Percentiles rank a stretch among this genome's conserved stretches.
phyloP scores from a whole-genome alignment of 495 filamentous ascomycete species.

The Aspergillus wentii region DNA sequence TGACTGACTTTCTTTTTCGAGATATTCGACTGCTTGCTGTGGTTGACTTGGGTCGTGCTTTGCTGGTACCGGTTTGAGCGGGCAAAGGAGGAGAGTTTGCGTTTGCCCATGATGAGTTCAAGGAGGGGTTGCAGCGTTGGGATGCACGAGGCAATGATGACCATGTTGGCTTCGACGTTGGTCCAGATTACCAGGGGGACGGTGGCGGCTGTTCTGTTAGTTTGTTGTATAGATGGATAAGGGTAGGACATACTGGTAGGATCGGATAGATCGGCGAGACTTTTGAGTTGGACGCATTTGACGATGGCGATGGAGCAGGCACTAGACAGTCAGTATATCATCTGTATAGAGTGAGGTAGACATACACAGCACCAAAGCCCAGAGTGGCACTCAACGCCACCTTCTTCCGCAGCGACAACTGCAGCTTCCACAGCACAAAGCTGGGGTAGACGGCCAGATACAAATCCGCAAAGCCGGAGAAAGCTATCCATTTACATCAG shows the following conservation, averaged over 20 bases:
- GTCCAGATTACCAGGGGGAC: conserved; percentile 40
- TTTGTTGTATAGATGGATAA: not conserved
- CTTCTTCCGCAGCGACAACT: conserved; percentile 43
- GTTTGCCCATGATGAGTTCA: conserved; percentile 24
- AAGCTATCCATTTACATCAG: conserved; percentile 2
- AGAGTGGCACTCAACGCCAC: conserved; percentile 36
- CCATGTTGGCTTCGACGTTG: conserved; percentile 38
- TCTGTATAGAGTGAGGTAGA: not conserved
- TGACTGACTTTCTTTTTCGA: not conserved
- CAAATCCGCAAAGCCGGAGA: conserved; percentile 38
- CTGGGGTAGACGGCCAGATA: conserved; percentile 45
- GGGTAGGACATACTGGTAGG: conserved; percentile 29
- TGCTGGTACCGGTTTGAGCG: conserved; percentile 2
- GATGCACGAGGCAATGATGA: conserved; percentile 47
- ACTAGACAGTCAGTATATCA: not conserved
- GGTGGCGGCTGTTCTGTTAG: conserved; percentile 16
- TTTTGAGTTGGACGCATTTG: conserved; percentile 36
- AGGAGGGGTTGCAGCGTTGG: conserved; percentile 40
- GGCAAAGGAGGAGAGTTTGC: conserved; percentile 6
- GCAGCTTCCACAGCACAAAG: conserved; percentile 35
- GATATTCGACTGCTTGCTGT: not conserved
- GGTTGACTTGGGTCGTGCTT: not conserved
- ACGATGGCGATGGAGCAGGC: conserved; percentile 17
- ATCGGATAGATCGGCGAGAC: conserved; percentile 25
- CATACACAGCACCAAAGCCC: conserved; percentile 31